Evolutionary conservation across 2,329 filamentous ascomycete species (phyloP).

Genomic region (Xylariales sp.): DNA sequence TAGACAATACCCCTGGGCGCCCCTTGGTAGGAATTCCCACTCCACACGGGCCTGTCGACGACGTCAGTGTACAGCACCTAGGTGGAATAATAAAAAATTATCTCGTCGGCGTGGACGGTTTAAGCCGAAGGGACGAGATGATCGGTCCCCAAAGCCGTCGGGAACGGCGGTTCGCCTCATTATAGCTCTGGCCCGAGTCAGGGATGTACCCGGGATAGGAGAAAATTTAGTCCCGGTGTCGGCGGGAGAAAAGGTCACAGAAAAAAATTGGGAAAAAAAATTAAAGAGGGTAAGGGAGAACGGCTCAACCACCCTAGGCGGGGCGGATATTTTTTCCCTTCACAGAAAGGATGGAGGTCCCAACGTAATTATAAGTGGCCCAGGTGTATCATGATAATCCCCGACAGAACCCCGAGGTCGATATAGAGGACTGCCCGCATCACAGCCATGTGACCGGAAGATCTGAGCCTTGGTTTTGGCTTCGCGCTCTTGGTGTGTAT

Average conservation of each 20-base stretch:
- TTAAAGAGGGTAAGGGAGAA: background rate
- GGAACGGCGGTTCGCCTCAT: constrained; percentile 23
- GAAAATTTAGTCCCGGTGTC: constrained; percentile 30
- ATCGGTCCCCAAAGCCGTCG: constrained; percentile 1
- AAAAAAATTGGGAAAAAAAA: background rate
- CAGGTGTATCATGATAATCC: background rate
- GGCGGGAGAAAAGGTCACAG: constrained; percentile 7
- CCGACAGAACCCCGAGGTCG: constrained; percentile 13
- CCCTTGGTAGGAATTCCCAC: background rate
- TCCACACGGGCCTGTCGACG: background rate
- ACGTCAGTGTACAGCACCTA: background rate
- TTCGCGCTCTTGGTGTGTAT: constrained; percentile 10
- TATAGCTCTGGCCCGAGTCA: constrained; percentile 17
- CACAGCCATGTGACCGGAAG: constrained; percentile 20
- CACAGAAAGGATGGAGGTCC: constrained; percentile 10
- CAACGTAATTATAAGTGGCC: constrained; percentile 12
- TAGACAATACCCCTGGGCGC: background rate
- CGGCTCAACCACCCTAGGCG: constrained; percentile 4
- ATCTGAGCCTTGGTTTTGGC: constrained; percentile 14
- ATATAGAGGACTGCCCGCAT: constrained; percentile 14
- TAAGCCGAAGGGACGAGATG: constrained; percentile 15
- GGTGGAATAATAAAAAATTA: too few relatives aligned
- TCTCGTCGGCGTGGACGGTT: too few relatives aligned
- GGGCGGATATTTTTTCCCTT: constrained; percentile 2
- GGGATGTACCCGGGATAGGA: constrained; percentile 2